Evolutionary conservation across 129 eudicot species (phyloP).

Genomic region (Pulicaria dysenterica): DNA sequence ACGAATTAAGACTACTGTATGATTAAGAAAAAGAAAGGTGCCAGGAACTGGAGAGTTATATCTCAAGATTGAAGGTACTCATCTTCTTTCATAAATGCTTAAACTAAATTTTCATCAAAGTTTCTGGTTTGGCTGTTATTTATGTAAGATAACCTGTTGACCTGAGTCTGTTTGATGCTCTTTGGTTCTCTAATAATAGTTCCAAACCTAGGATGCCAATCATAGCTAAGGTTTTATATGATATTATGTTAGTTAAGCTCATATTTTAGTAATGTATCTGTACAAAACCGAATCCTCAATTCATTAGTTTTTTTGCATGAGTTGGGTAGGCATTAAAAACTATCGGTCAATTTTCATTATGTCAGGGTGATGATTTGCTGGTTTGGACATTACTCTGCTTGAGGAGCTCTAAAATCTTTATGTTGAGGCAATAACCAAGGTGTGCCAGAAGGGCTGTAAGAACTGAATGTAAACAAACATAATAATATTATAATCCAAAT

Average conservation of each 20-base stretch:
- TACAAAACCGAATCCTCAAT: not conserved
- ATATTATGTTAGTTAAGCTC: not conserved
- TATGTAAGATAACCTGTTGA: too few relatives aligned
- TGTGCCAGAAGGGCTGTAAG: conserved; percentile 35
- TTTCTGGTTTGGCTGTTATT: too few relatives aligned
- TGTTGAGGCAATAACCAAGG: conserved; percentile 74
- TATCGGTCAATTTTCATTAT: conserved; percentile 4
- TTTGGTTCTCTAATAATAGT: too few relatives aligned
- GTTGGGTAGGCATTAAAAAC: not conserved
- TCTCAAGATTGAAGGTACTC: conserved; percentile 58
- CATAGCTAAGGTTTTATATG: too few relatives aligned
- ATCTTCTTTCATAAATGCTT: not conserved
- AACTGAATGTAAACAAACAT: too few relatives aligned
- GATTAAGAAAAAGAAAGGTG: conserved; percentile 20
- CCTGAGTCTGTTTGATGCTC: too few relatives aligned
- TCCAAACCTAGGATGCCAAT: too few relatives aligned
- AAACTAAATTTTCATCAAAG: not conserved
- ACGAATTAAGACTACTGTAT: conserved; percentile 14
- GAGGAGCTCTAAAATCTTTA: conserved; percentile 67
- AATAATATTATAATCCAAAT: too few relatives aligned
- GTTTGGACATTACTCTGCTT: conserved; percentile 31
- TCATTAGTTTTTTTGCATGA: not conserved
- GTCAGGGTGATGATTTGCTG: conserved; percentile 40
- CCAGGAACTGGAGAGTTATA: conserved; percentile 48
- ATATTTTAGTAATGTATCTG: not conserved